Percentiles rank a stretch among this genome's conserved stretches.
These are phyloP conservation scores for Clavariopsis aquatica DNA, from an alignment of 495 filamentous ascomycete species.

Conservation along the genomic window DNA sequence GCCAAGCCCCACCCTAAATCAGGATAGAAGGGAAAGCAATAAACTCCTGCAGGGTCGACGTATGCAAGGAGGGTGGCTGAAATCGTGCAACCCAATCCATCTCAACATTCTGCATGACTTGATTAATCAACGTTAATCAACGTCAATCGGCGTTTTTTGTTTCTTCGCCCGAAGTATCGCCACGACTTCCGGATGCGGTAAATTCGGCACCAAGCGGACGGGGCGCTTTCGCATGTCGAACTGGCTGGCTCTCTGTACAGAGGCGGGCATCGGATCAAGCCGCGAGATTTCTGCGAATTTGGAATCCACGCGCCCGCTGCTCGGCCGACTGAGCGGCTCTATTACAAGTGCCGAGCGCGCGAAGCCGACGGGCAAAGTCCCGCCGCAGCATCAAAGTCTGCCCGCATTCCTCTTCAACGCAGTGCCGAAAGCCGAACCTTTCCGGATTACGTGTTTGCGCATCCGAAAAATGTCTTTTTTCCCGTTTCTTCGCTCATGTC, in stretches of 20 bases:
- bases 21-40: background rate
- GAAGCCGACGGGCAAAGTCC: background rate
- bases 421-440: background rate
- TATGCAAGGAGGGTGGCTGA: constrained; percentile 23
- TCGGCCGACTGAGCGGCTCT: background rate
- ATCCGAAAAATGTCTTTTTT: background rate
- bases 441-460: background rate
- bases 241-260: background rate
- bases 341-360: background rate
- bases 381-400: background rate
- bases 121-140: constrained; percentile 11
- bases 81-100: constrained; percentile 22
- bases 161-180: background rate
- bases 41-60: background rate
- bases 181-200: constrained; percentile 10
- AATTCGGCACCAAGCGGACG: background rate
- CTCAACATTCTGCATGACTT: constrained; percentile 23
- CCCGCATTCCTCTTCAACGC: background rate
- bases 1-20: background rate
- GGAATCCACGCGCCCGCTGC: background rate
- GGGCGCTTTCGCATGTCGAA: background rate
- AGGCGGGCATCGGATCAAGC: background rate
- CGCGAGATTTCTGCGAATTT: background rate
- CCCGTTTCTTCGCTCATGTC: background rate
- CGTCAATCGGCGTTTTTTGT: background rate